Base-by-base conservation (phyloP, 1,139 yeast species). In the Debaryomyces nepalensis region DNA sequence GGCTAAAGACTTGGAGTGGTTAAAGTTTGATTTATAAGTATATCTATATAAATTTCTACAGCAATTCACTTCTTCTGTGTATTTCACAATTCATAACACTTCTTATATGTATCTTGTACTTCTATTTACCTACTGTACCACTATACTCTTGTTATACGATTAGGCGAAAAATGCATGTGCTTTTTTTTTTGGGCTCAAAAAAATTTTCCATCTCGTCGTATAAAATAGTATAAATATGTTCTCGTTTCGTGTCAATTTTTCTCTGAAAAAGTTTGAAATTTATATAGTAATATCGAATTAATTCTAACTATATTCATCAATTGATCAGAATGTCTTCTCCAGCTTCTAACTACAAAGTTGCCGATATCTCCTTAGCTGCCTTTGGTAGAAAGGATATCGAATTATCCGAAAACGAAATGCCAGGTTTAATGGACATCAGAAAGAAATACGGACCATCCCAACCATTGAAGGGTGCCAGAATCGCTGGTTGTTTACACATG, bases 311-410 rank as follows among this genome's bases (percentile, higher is more conserved):
- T 14, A 22, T 9, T 19, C 11, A 22, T 31, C 37, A 33, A 33
- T 23, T 23, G 30, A 24, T 33, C 24, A 44, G 7, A 26, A 59
- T 64, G 68, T 61, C 68, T 46, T 57, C 67, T 49, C 68, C 69
- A 53, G 63, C 65, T 41, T 58, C 57, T 34, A 87, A 84, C 76
- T 93, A 84, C 82, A 93, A 95, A 77, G 97, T 93, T 70, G 96
- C 99, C 65, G 99, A 93, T 74, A 87, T 95, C 75, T 88, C 97
- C 61, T 84, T 93, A 59, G 99, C 99, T 66, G 99, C 99, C 66
- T 93, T 93, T 74, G 99, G 99, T 77, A 90, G 99, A 82, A 95
- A 93, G 78, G 99, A 93, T 77, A 93, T 93, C 66, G 98, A 93
- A 77, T 84, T 93, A 70, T 93, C 99, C 55, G 99, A 95, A 81